phyloP scores from a whole-genome alignment of 2,329 filamentous ascomycete species.

The Talaromyces funiculosus region DNA sequence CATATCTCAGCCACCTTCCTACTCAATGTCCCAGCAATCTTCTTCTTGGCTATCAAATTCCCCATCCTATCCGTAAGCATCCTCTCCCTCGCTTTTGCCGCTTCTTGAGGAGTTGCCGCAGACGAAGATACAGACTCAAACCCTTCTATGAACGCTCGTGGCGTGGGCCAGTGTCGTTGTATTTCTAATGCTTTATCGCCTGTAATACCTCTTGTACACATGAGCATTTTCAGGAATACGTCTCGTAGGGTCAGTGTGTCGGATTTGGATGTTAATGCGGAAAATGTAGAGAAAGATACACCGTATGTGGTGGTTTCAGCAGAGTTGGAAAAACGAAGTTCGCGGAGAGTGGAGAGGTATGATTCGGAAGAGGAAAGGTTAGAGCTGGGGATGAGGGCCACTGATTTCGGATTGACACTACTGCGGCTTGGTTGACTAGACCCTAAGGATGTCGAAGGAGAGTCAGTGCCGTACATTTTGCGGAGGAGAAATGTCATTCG shows the following conservation, averaged over 20 bases:
- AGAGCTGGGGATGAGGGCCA: slow-evolving; percentile 61
- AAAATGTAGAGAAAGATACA: slow-evolving; percentile 66
- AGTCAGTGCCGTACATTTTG: slow-evolving; percentile 48
- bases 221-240: slow-evolving; percentile 76
- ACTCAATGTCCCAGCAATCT: slow-evolving; percentile 60
- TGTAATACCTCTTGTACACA: slow-evolving; percentile 70
- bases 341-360: slow-evolving; percentile 59
- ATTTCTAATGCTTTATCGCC: slow-evolving; percentile 76
- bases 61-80: slow-evolving; percentile 55
- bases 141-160: slow-evolving; percentile 64
- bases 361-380: slow-evolving; percentile 59
- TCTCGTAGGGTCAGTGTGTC: slow-evolving; percentile 68
- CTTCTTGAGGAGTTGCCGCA: slow-evolving; percentile 27
- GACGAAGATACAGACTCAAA: slow-evolving; percentile 49
- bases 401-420: slow-evolving; percentile 29
- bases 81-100: slow-evolving; percentile 53
- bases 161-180: slow-evolving; percentile 71
- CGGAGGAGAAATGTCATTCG: slow-evolving; percentile 66
- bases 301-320: slow-evolving; percentile 43
- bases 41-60: slow-evolving; percentile 61
- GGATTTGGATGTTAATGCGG: slow-evolving; percentile 67
- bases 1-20: slow-evolving; percentile 67
- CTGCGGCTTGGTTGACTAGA: slow-evolving; percentile 15
- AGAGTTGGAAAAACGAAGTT: slow-evolving; percentile 46
- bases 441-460: neutral